A percentile compares a stretch with the other conserved stretches of the same genome.
These are phyloP conservation scores for Sugiyamaella lignohabitans DNA, from an alignment of 805 yeast species.

Conservation along the genomic window DNA sequence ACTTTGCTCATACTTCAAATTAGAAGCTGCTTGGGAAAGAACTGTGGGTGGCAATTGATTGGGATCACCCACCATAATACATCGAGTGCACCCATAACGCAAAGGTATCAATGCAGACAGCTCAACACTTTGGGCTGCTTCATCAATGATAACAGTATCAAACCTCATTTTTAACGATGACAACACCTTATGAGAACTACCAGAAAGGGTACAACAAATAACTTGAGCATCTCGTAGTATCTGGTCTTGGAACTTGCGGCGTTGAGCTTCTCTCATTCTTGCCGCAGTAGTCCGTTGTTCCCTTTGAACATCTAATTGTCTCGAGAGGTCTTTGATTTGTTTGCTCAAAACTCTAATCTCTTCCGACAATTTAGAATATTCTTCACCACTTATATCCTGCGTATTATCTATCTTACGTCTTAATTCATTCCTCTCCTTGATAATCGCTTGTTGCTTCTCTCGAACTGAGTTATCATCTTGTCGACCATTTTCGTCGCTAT, in stretches of 20 bases:
- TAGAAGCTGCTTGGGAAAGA: constrained; percentile 78
- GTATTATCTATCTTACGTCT: constrained; percentile 35
- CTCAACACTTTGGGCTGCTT: constrained; percentile 97
- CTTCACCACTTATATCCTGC: constrained; percentile 24
- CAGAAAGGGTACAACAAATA: constrained; percentile 87
- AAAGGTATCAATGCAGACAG: constrained; percentile 85
- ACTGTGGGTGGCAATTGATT: constrained; percentile 98
- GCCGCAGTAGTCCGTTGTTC: constrained; percentile 62
- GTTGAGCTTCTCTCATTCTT: constrained; percentile 72
- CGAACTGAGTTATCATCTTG: constrained; percentile 37
- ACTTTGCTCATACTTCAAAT: constrained; percentile 77
- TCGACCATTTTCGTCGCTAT: constrained; percentile 28
- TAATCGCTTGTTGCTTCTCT: constrained; percentile 45
- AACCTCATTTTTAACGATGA: constrained; percentile 69
- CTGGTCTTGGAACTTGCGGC: constrained; percentile 66
- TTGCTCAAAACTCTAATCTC: constrained; percentile 52
- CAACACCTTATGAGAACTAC: constrained; percentile 85
- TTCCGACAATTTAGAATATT: constrained; percentile 30
- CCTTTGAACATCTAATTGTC: constrained; percentile 68
- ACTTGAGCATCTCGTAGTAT: constrained; percentile 71
- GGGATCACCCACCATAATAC: constrained; percentile 98
- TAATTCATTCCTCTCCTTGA: constrained; percentile 52
- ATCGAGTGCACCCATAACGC: constrained; percentile 80
- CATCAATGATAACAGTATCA: constrained; percentile 90
- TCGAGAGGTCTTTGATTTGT: constrained; percentile 62